Evolutionary conservation across 2,329 filamentous ascomycete genomes (phyloP).

Genomic region (Alternaria ethzedia): DNA sequence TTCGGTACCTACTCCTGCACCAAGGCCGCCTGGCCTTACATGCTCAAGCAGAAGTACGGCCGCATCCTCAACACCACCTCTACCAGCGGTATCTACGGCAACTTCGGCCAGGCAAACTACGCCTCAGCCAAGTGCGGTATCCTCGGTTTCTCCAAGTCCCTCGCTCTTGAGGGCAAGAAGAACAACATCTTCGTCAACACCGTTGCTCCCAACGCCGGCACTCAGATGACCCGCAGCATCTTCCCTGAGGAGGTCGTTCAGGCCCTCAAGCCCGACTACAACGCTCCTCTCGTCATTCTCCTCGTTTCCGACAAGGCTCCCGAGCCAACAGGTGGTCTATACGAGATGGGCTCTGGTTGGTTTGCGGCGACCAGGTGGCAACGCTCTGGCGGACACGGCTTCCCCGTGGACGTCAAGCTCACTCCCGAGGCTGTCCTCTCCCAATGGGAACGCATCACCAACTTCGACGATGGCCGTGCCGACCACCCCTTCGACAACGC

Average conservation of each 20-base stretch:
- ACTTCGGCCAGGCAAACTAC: slow-evolving; percentile 99
- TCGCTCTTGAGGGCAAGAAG: slow-evolving; percentile 92
- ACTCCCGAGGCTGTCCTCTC: slow-evolving; percentile 83
- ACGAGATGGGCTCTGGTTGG: slow-evolving; percentile 96
- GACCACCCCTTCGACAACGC: slow-evolving; percentile 83
- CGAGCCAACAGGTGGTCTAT: slow-evolving; percentile 83
- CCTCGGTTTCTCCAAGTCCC: slow-evolving; percentile 89
- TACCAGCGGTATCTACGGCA: slow-evolving; percentile 97
- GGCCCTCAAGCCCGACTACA: slow-evolving; percentile 98
- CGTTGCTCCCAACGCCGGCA: slow-evolving; percentile 96
- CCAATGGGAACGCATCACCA: slow-evolving; percentile 69
- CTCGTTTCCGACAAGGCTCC: slow-evolving; percentile 89
- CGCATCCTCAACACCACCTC: slow-evolving; percentile 96
- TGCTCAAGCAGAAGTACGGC: slow-evolving; percentile 98
- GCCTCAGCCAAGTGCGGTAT: slow-evolving; percentile 76
- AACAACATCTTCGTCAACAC: slow-evolving; percentile 99
- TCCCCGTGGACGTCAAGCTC: slow-evolving; percentile 79
- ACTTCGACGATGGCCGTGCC: slow-evolving; percentile 86
- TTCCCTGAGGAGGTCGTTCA: slow-evolving; percentile 97
- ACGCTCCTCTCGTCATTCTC: slow-evolving; percentile 88
- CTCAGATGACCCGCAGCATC: slow-evolving; percentile 90
- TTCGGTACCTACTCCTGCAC: slow-evolving; percentile 95
- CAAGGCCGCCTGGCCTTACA: slow-evolving; percentile 96
- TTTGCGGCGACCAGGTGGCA: slow-evolving; percentile 93
- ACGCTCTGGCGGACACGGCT: slow-evolving; percentile 84